A percentile compares a stretch with the other conserved stretches of the same genome.
Evolutionary conservation across 1,139 yeast genomes (phyloP).

Genomic region (Candida sp.): DNA sequence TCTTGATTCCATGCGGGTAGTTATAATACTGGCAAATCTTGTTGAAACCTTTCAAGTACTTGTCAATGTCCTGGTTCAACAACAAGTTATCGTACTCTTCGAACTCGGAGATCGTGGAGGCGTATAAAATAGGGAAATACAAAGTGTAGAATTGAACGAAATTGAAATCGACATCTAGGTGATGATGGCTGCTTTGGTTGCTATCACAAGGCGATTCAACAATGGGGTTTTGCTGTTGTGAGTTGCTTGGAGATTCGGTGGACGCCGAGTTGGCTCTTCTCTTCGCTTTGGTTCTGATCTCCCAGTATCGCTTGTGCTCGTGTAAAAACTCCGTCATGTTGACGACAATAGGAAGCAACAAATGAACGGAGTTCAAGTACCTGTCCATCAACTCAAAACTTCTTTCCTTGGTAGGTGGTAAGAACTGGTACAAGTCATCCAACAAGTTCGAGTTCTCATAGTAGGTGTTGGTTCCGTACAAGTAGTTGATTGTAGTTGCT

Average conservation of each 20-base stretch:
- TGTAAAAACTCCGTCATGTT: slow-evolving; percentile 45
- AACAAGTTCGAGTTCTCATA: slow-evolving; percentile 42
- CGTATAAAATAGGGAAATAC: slow-evolving; percentile 55
- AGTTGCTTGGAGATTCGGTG: too few species aligned
- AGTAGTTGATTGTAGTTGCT: slow-evolving; percentile 42
- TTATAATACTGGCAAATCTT: slow-evolving; percentile 53
- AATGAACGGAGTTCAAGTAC: slow-evolving; percentile 56
- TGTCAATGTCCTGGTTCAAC: slow-evolving; percentile 53
- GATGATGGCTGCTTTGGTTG: not conserved
- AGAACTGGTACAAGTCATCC: slow-evolving; percentile 34
- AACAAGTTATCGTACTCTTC: slow-evolving; percentile 54
- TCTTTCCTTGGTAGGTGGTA: slow-evolving; percentile 45
- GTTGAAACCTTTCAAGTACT: slow-evolving; percentile 50
- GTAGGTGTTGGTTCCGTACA: slow-evolving; percentile 48
- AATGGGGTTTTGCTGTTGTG: too few species aligned
- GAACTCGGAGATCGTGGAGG: slow-evolving; percentile 58
- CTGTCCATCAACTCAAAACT: slow-evolving; percentile 53
- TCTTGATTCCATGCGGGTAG: slow-evolving; percentile 56
- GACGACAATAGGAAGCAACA: slow-evolving; percentile 53
- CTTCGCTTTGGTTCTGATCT: slow-evolving; percentile 22
- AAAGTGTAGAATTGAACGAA: slow-evolving; percentile 49
- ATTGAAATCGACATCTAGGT: slow-evolving; percentile 27
- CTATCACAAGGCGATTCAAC: too few species aligned
- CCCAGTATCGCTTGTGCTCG: slow-evolving; percentile 59
- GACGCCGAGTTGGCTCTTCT: slow-evolving; percentile 5